Base-by-base conservation (phyloP, 805 yeast genomes). In the Candida sphagnicola region DNA sequence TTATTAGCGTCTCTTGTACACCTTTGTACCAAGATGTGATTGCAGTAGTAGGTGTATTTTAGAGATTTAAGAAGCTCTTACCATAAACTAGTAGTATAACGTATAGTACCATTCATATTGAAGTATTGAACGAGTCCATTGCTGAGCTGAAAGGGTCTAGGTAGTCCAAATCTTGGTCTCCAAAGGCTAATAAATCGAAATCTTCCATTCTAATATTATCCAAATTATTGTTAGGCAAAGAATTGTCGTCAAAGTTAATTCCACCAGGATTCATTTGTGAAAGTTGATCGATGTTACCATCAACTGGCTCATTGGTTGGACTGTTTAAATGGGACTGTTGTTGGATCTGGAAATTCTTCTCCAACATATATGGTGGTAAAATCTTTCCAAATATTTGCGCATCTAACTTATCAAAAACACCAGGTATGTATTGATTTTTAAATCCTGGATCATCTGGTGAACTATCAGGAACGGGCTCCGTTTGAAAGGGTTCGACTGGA, bases 361-460 rank as follows among this genome's bases (percentile, higher is more conserved):
- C 70, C 34, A 80, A 67, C 95, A 86, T 86, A 54, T 85, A 86
- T 3, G 95, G 93, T 2, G 95, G 95, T 35, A 86, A 55, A 46
- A 84, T 81, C 28, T 85, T 65, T 1, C 96, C 96, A 66, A 88
- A 88, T 14, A 88, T 72, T 53, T 86, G 90, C 53, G 86, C 78
- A 56, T 88, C 96, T 34, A 88, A 61, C 47, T 82, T 85, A 56
- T 88, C 95, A 70, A 88, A 83, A 31, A 85, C 82, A 4, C 95
- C 93, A 1, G 93, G 87, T 44, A 85, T 72, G 50, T 85, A 85
- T 38, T 65, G 60, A 29, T 57, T 21, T 14, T 33, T 49, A 12
- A 46, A 41, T 4, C 31, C 21, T 12, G 41, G 34, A 18, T 37
- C 40, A 26, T 31, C 16, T 4, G 28, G 28, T 21, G 35, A 33